Evolutionary conservation across 495 filamentous ascomycete species (phyloP).

Genomic region (Penicillium subrubescens): DNA sequence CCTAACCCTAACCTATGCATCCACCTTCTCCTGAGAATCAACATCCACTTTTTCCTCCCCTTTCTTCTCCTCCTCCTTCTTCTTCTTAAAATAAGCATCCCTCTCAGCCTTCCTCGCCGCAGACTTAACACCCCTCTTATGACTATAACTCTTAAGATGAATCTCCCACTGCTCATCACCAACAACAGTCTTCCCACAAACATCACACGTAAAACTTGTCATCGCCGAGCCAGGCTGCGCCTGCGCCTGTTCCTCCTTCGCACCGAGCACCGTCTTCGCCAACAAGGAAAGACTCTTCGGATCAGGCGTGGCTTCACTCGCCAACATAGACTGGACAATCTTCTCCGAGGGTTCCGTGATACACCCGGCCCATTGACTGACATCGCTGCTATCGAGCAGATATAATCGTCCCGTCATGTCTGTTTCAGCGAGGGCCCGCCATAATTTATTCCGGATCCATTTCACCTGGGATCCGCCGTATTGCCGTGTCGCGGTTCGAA

Average conservation of each 20-base stretch:
- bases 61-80: not conserved
- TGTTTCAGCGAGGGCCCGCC: constrained; percentile 60
- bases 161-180: constrained; percentile 73
- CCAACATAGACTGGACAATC: constrained; percentile 63
- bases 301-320: constrained; percentile 53
- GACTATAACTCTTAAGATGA: constrained; percentile 70
- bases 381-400: constrained; percentile 73
- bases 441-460: constrained; percentile 84
- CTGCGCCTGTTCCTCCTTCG: constrained; percentile 50
- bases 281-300: constrained; percentile 63
- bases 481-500: constrained; percentile 78
- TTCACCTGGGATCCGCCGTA: constrained; percentile 81
- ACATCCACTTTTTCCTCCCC: constrained; percentile 11
- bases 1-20: not conserved
- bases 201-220: constrained; percentile 61
- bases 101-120: constrained; percentile 34
- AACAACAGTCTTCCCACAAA: constrained; percentile 68
- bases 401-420: constrained; percentile 60
- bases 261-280: constrained; percentile 56
- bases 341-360: constrained; percentile 66
- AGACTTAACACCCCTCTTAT: constrained; percentile 50
- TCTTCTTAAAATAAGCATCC: constrained; percentile 33
- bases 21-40: not conserved
- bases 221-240: constrained; percentile 40
- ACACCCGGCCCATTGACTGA: constrained; percentile 52